Percentiles rank a stretch among this genome's conserved stretches.
phyloP scores from a whole-genome alignment of 1,284 basidiomycete species.

The Trametes sp. region DNA sequence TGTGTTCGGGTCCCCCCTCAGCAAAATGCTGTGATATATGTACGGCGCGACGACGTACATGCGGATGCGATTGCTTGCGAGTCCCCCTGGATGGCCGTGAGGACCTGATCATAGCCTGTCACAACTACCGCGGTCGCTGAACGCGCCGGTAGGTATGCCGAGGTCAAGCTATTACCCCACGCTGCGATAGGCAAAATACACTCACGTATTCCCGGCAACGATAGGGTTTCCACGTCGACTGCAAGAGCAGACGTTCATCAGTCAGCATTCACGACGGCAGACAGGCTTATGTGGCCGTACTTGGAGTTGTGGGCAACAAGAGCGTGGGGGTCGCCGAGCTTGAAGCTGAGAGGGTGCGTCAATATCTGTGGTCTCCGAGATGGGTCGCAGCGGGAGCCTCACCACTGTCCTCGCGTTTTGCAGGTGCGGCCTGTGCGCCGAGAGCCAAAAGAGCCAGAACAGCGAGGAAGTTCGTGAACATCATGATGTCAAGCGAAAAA shows the following conservation, averaged over 20 bases:
- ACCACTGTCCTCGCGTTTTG: conserved; percentile 17
- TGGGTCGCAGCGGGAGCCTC: too few species aligned
- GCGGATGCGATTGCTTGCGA: conserved; percentile 8
- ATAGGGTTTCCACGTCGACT: too few species aligned
- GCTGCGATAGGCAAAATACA: background rate
- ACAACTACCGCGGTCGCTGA: background rate
- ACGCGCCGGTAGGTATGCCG: background rate
- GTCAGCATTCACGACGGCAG: too few species aligned
- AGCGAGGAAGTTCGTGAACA: conserved; percentile 13
- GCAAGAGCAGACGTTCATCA: too few species aligned
- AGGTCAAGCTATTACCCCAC: too few species aligned
- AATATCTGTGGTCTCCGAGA: too few species aligned
- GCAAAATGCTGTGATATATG: background rate
- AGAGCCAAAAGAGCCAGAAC: conserved; percentile 10
- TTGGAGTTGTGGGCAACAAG: background rate
- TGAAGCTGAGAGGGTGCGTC: background rate
- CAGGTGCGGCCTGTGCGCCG: conserved; percentile 18
- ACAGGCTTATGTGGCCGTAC: background rate
- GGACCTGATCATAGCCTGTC: conserved; percentile 5
- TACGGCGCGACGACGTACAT: background rate
- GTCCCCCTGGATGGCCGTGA: conserved; percentile 19
- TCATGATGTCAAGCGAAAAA: background rate
- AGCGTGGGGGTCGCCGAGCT: background rate
- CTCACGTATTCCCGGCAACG: background rate
- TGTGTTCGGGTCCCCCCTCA: background rate